These are phyloP conservation scores for Blastomyces gilchristii DNA, from an alignment of 2,329 filamentous ascomycete genomes.

Conservation along the genomic window DNA sequence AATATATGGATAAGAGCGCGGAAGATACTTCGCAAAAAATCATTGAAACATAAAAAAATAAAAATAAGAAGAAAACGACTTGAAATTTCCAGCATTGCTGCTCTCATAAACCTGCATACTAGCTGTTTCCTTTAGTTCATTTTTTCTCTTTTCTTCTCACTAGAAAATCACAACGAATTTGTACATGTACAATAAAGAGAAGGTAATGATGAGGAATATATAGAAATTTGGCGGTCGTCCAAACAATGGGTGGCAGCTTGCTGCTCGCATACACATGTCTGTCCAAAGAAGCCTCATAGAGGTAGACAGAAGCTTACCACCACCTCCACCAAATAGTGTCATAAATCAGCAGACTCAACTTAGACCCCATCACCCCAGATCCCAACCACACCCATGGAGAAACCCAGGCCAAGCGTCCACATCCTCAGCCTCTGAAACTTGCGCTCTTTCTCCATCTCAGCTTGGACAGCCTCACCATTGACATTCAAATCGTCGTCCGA, in stretches of 20 bases:
- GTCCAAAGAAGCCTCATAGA: not conserved
- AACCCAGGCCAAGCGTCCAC: slow-evolving; percentile 33
- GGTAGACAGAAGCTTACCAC: not conserved
- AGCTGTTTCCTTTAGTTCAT: not conserved
- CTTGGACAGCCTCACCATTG: slow-evolving; percentile 38
- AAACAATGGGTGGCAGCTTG: not conserved
- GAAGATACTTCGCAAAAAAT: not conserved
- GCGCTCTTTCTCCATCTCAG: slow-evolving; percentile 35
- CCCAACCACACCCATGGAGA: slow-evolving; percentile 39
- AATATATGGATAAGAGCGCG: not conserved
- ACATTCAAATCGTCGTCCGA: slow-evolving; percentile 24
- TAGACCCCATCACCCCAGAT: slow-evolving; percentile 38
- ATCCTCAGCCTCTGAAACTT: slow-evolving; percentile 30
- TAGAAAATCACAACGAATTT: not conserved
- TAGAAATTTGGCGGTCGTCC: not conserved
- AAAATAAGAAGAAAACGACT: not conserved
- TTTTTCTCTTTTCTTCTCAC: not conserved
- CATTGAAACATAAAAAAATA: not conserved
- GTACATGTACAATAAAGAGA: slow-evolving; percentile 2
- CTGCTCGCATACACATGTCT: not conserved
- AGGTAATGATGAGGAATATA: not conserved
- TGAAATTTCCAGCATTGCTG: not conserved
- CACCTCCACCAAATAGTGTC: not conserved
- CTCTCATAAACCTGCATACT: not conserved
- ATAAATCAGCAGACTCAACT: slow-evolving; percentile 7